Evolutionary conservation across 1,284 basidiomycete species (phyloP).

Genomic region (Mrakiaceae sp.): DNA sequence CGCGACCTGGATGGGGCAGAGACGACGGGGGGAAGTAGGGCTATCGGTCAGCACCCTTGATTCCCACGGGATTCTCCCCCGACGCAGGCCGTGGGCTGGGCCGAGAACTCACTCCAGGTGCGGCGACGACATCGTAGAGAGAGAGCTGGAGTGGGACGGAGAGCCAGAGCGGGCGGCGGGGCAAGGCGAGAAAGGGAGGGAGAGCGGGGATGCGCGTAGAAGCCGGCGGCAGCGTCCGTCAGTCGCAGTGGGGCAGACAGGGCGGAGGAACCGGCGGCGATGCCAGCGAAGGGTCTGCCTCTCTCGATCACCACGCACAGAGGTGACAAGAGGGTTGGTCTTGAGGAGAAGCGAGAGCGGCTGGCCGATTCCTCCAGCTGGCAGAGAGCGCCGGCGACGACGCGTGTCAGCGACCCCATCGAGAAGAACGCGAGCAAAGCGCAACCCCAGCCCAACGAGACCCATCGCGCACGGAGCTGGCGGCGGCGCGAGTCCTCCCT

Average conservation of each 20-base stretch:
- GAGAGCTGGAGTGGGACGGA: constrained; percentile 21
- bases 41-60: too few species aligned
- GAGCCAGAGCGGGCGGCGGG: constrained; percentile 9
- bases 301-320: constrained; percentile 39
- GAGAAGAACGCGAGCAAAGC: neutral
- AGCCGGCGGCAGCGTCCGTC: neutral
- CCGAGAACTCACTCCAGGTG: constrained; percentile 52
- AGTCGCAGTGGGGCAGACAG: too few species aligned
- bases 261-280: neutral
- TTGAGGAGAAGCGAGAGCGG: constrained; percentile 81
- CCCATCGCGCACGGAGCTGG: neutral
- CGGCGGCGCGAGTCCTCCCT: too few species aligned
- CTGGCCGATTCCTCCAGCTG: constrained; percentile 68
- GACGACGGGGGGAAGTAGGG: neutral
- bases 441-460: neutral
- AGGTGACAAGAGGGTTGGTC: constrained; percentile 66
- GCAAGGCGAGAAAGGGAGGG: neutral
- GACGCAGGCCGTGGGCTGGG: neutral
- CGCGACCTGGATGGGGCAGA: constrained; percentile 42
- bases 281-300: neutral
- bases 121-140: constrained; percentile 83
- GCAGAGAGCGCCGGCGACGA: neutral
- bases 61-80: too few species aligned
- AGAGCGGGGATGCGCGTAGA: neutral
- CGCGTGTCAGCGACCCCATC: neutral